Conservation (phyloP, 345 rosid genomes). For the Bruguiera gymnorhiza region DNA sequence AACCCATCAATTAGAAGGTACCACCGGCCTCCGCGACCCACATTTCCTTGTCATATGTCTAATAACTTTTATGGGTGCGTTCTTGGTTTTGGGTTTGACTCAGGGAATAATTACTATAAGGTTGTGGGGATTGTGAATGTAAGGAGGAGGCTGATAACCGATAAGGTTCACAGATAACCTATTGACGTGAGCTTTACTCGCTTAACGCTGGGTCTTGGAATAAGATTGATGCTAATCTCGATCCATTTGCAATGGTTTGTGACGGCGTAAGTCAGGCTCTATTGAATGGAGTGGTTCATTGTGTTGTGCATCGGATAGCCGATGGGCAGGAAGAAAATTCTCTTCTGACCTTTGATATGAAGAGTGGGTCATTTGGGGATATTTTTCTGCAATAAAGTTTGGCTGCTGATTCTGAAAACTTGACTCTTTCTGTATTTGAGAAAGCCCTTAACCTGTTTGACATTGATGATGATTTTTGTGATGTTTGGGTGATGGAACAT, state of each 20-base stretch:
- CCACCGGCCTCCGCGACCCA: neutral
- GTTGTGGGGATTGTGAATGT: neutral
- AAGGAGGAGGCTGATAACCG: neutral
- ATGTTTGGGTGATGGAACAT: conserved; percentile 8
- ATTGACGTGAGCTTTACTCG: conserved; percentile 1
- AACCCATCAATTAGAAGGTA: conserved; percentile 1
- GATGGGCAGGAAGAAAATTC: neutral
- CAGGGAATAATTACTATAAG: neutral
- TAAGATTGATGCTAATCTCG: neutral
- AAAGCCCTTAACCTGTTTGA: neutral
- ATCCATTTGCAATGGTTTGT: neutral
- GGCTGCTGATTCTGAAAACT: neutral
- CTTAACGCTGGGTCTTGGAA: neutral
- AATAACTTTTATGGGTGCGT: neutral
- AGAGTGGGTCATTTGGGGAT: neutral
- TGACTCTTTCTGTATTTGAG: neutral
- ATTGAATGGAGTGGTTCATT: neutral
- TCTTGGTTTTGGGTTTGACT: conserved; percentile 10
- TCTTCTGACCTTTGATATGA: neutral
- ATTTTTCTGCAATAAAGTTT: neutral
- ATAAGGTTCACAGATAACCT: neutral
- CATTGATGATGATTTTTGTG: neutral
- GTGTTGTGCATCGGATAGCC: neutral
- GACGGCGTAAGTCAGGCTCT: neutral
- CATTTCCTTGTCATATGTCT: neutral